Evolutionary conservation across 192 early-diverging fungal genomes (phyloP).

Genomic region (Lobosporangium transversale): DNA sequence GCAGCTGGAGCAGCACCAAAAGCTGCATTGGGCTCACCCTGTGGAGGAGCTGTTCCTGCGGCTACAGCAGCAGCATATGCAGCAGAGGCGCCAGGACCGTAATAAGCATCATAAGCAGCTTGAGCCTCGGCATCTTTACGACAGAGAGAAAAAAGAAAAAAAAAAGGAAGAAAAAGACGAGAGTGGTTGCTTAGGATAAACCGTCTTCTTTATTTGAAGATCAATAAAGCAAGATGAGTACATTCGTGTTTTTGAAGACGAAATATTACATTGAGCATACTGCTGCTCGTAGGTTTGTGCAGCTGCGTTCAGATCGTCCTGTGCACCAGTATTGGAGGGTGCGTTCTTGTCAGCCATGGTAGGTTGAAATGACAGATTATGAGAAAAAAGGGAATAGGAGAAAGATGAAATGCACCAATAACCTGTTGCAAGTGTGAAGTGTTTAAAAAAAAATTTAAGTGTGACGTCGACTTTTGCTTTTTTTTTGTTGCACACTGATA

Average conservation of each 20-base stretch:
- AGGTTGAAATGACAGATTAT: background rate
- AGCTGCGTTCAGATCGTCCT: slow-evolving; percentile 31
- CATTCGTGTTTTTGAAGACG: background rate
- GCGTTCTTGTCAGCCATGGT: slow-evolving; percentile 40
- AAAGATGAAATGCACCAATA: too few relatives aligned
- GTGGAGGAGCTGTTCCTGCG: slow-evolving; percentile 6
- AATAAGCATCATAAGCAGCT: slow-evolving; percentile 51
- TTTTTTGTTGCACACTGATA: background rate
- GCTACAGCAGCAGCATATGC: slow-evolving; percentile 37
- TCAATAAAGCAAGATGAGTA: background rate
- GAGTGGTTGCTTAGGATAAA: too few relatives aligned
- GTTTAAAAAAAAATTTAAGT: too few relatives aligned
- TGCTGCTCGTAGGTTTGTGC: slow-evolving; percentile 49
- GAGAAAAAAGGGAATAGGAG: background rate
- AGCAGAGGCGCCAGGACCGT: slow-evolving; percentile 46
- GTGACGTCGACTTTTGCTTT: slow-evolving; percentile 17
- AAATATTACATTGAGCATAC: slow-evolving; percentile 36
- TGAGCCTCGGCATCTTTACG: slow-evolving; percentile 39
- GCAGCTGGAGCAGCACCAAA: slow-evolving; percentile 2
- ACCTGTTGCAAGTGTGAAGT: background rate
- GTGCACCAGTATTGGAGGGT: slow-evolving; percentile 5
- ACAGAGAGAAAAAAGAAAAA: background rate
- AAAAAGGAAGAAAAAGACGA: background rate
- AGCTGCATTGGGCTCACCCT: slow-evolving; percentile 11
- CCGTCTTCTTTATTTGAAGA: background rate